A percentile compares a stretch with the other conserved stretches of the same genome.
Evolutionary conservation across 2,329 filamentous ascomycete genomes (phyloP).

Genomic region (Fulvia fulva): DNA sequence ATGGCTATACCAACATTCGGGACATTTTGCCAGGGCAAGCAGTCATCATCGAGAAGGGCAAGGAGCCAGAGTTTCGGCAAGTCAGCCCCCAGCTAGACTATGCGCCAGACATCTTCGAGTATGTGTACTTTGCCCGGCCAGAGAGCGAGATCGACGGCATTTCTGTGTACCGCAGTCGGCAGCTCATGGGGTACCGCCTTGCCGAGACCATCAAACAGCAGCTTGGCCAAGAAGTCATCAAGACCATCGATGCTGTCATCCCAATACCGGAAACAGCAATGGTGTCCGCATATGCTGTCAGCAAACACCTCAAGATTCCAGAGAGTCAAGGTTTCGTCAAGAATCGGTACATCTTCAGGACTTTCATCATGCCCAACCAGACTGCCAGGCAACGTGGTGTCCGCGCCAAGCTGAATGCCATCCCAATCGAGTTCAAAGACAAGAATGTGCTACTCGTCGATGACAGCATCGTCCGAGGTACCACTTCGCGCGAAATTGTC

Average conservation of each 20-base stretch:
- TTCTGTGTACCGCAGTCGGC: slow-evolving; percentile 75
- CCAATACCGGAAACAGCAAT: slow-evolving; percentile 82
- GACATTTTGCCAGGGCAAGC: slow-evolving; percentile 82
- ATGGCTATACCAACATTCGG: slow-evolving; percentile 70
- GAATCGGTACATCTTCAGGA: slow-evolving; percentile 84
- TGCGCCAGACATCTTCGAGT: slow-evolving; percentile 82
- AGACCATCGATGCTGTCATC: slow-evolving; percentile 78
- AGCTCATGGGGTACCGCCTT: slow-evolving; percentile 81
- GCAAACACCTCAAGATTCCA: slow-evolving; percentile 70
- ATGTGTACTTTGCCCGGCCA: slow-evolving; percentile 80
- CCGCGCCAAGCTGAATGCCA: slow-evolving; percentile 82
- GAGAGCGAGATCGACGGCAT: slow-evolving; percentile 84
- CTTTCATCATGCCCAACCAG: slow-evolving; percentile 84
- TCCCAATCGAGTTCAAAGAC: slow-evolving; percentile 77
- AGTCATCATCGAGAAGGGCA: slow-evolving; percentile 78
- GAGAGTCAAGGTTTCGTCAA: slow-evolving; percentile 82
- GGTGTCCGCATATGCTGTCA: slow-evolving; percentile 71
- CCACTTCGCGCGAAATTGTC: slow-evolving; percentile 74
- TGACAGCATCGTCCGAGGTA: slow-evolving; percentile 85
- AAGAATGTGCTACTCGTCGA: slow-evolving; percentile 81
- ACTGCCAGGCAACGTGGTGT: slow-evolving; percentile 78
- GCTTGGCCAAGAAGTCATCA: slow-evolving; percentile 65
- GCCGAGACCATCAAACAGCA: slow-evolving; percentile 66
- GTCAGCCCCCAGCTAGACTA: slow-evolving; percentile 66
- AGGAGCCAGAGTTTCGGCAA: slow-evolving; percentile 69